A percentile compares a stretch with the other conserved stretches of the same genome.
phyloP scores from a whole-genome alignment of 768 basidiomycete species.

The Cubamyces sp. region DNA sequence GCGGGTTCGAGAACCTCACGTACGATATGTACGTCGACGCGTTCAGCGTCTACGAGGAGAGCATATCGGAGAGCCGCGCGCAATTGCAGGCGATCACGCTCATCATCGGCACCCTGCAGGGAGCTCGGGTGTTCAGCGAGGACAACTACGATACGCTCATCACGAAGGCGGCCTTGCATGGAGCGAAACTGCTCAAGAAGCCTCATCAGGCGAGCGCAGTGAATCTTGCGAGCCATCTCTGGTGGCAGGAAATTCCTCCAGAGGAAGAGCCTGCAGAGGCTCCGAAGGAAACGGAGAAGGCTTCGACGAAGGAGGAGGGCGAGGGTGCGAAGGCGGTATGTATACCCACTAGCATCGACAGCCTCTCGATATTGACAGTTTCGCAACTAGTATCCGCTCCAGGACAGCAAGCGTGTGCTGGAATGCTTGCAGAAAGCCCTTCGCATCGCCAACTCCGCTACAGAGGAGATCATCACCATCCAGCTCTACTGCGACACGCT shows the following conservation, averaged over 20 bases:
- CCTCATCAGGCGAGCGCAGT: constrained; percentile 97
- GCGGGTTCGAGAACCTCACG: constrained; percentile 92
- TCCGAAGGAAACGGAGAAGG: constrained; percentile 37
- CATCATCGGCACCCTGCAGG: constrained; percentile 89
- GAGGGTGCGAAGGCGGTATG: constrained; percentile 43
- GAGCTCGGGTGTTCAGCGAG: constrained; percentile 85
- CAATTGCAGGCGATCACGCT: constrained; percentile 97
- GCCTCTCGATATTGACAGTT: background rate
- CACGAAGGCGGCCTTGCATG: constrained; percentile 98
- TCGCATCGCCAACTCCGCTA: constrained; percentile 93
- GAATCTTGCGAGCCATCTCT: constrained; percentile 92
- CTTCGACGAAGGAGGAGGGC: constrained; percentile 45
- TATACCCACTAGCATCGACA: background rate
- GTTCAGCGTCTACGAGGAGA: constrained; percentile 97
- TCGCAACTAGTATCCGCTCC: constrained; percentile 68
- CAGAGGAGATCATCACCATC: constrained; percentile 95
- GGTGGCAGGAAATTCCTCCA: constrained; percentile 86
- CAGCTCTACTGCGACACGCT: constrained; percentile 96
- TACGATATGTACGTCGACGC: constrained; percentile 99
- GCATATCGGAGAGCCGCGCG: constrained; percentile 92
- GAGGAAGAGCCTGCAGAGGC: constrained; percentile 48
- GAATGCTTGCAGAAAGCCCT: constrained; percentile 98
- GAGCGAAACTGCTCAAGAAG: constrained; percentile 96
- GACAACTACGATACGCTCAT: constrained; percentile 98
- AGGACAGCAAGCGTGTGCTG: constrained; percentile 95